Percentiles rank a stretch among this genome's conserved stretches.
Evolutionary conservation across 1,139 yeast species (phyloP).

Genomic region (Lodderomyces orthopsilosis): DNA sequence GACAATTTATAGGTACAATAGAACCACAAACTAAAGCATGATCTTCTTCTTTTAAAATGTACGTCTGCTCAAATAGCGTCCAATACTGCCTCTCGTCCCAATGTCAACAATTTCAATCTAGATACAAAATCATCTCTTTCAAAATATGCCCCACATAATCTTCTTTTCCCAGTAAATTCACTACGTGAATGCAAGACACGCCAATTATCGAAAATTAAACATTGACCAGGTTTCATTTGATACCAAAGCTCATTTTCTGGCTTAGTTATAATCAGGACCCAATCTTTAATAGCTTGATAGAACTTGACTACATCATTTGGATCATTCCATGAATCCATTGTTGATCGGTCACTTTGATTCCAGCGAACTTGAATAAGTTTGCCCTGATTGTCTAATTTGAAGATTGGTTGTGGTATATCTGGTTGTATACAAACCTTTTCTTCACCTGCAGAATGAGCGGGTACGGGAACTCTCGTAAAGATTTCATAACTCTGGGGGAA

Average conservation of each 20-base stretch:
- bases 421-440: constrained; percentile 66
- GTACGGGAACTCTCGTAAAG: constrained; percentile 51
- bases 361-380: constrained; percentile 66
- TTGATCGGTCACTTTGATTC: constrained; percentile 73
- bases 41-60: background rate
- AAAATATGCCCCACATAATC: constrained; percentile 76
- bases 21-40: background rate
- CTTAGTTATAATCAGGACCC: constrained; percentile 55
- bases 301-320: constrained; percentile 56
- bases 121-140: constrained; percentile 69
- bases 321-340: constrained; percentile 57
- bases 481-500: constrained; percentile 57
- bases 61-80: constrained; percentile 26
- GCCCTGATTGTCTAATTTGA: constrained; percentile 49
- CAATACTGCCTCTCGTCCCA: constrained; percentile 52
- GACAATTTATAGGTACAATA: too few relatives aligned
- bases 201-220: constrained; percentile 75
- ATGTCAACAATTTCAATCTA: constrained; percentile 48
- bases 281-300: constrained; percentile 57
- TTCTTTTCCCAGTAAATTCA: constrained; percentile 65
- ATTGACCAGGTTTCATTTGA: constrained; percentile 65
- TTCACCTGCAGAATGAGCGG: constrained; percentile 82
- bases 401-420: constrained; percentile 57
- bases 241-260: constrained; percentile 53
- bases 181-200: constrained; percentile 71